These are phyloP conservation scores for Kokia cookei DNA, from an alignment of 441 rosid genomes.

Conservation along the genomic window DNA sequence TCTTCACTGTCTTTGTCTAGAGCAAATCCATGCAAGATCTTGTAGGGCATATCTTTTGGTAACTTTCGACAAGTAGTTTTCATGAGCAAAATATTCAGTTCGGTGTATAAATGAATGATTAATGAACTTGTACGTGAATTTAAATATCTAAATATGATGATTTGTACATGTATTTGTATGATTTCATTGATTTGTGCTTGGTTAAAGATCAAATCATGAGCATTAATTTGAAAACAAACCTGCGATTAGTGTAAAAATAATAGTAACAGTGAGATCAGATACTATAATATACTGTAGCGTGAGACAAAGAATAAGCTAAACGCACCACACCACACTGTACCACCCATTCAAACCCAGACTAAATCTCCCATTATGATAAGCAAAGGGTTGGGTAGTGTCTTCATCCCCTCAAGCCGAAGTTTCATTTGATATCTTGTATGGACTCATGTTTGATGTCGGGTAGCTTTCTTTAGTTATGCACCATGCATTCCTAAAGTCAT, in stretches of 20 bases:
- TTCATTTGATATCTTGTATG: neutral
- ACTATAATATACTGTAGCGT: too few species aligned
- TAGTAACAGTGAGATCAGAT: too few species aligned
- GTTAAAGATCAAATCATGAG: neutral
- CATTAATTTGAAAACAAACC: neutral
- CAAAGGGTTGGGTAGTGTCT: neutral
- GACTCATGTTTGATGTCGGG: conserved; percentile 19
- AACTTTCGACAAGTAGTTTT: neutral
- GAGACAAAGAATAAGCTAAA: too few species aligned
- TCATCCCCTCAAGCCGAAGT: conserved; percentile 11
- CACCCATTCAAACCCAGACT: too few species aligned
- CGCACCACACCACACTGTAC: too few species aligned
- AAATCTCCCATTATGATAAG: neutral
- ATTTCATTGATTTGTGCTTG: neutral
- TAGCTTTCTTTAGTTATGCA: conserved; percentile 38
- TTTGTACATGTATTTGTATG: neutral
- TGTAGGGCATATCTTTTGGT: neutral
- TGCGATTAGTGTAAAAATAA: too few species aligned
- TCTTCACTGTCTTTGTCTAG: neutral
- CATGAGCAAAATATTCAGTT: neutral
- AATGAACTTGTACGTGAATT: too few species aligned
- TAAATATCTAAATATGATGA: neutral
- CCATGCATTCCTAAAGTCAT: conserved; percentile 41
- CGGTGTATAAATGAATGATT: too few species aligned
- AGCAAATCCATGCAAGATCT: neutral